Conservation (phyloP, 2,329 filamentous ascomycete genomes). For the Alternaria incomplexa region DNA sequence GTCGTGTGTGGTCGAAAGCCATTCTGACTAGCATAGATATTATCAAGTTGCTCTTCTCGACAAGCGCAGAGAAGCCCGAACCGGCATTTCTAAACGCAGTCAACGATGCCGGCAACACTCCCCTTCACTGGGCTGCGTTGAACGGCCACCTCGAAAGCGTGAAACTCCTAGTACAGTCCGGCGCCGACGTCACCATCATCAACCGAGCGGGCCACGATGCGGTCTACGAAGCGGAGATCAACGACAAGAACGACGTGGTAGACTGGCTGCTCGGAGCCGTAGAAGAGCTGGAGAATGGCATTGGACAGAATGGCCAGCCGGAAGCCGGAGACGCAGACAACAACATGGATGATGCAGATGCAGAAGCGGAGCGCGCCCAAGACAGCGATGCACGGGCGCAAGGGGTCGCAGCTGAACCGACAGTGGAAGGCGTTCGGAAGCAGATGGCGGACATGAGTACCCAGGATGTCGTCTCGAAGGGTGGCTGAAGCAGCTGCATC, state of each 20-base stretch:
- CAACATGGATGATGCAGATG: constrained; percentile 19
- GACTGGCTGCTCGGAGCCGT: constrained; percentile 56
- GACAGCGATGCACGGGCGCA: constrained; percentile 5
- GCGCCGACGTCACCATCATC: constrained; percentile 76
- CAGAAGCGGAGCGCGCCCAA: constrained; percentile 18
- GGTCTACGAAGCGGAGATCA: constrained; percentile 58
- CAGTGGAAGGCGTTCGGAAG: constrained; percentile 39
- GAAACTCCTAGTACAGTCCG: constrained; percentile 75
- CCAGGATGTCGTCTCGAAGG: constrained; percentile 22
- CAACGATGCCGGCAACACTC: constrained; percentile 87
- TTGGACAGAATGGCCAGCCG: constrained; percentile 46
- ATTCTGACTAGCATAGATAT: constrained; percentile 39
- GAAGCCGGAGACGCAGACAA: constrained; percentile 39
- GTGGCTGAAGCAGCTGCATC: constrained; percentile 28
- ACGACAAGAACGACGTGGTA: constrained; percentile 57
- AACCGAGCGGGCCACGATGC: constrained; percentile 81
- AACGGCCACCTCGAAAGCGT: constrained; percentile 85
- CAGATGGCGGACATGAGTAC: constrained; percentile 42
- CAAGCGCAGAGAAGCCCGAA: constrained; percentile 28
- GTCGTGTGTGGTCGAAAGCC: not conserved
- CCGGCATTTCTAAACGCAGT: constrained; percentile 66
- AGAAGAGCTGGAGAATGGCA: constrained; percentile 49
- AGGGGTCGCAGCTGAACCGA: constrained; percentile 13
- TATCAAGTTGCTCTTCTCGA: constrained; percentile 49
- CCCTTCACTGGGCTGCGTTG: constrained; percentile 91